phyloP scores from a whole-genome alignment of 2,329 filamentous ascomycete species.

The Colletotrichum spinosum region DNA sequence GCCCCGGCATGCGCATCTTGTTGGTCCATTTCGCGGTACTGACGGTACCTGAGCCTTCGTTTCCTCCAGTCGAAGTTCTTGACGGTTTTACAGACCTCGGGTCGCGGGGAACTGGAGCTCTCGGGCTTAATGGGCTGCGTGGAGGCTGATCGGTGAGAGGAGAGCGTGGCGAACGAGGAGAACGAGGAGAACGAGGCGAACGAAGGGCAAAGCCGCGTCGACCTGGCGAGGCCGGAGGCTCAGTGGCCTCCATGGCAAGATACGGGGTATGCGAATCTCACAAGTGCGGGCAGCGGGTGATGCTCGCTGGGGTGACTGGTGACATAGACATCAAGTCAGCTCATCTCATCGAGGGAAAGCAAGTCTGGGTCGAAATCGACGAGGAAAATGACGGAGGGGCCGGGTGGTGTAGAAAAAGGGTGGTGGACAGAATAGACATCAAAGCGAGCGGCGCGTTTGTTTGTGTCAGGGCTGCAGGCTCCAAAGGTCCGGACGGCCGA shows the following conservation, averaged over 20 bases:
- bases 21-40: constrained; percentile 40
- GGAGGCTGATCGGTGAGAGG: constrained; percentile 27
- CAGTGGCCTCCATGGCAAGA: constrained; percentile 43
- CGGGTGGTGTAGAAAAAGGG: constrained; percentile 19
- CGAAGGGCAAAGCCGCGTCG: constrained; percentile 30
- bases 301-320: constrained; percentile 39
- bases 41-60: constrained; percentile 33
- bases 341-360: constrained; percentile 3
- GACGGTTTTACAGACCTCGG: constrained; percentile 38
- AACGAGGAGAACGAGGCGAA: constrained; percentile 24
- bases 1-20: constrained; percentile 42
- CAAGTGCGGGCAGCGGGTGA: constrained; percentile 34
- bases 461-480: constrained; percentile 27
- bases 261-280: constrained; percentile 15
- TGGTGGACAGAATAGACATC: background rate
- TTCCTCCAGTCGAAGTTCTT: constrained; percentile 39
- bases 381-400: constrained; percentile 6
- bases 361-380: background rate
- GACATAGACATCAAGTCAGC: constrained; percentile 34
- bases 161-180: constrained; percentile 18
- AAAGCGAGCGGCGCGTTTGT: constrained; percentile 33
- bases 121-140: constrained; percentile 28
- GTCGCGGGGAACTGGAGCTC: constrained; percentile 28
- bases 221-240: constrained; percentile 33
- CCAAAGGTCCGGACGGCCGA: constrained; percentile 19